phyloP scores from a whole-genome alignment of 2,329 filamentous ascomycete species.

The Penicillium sp. region DNA sequence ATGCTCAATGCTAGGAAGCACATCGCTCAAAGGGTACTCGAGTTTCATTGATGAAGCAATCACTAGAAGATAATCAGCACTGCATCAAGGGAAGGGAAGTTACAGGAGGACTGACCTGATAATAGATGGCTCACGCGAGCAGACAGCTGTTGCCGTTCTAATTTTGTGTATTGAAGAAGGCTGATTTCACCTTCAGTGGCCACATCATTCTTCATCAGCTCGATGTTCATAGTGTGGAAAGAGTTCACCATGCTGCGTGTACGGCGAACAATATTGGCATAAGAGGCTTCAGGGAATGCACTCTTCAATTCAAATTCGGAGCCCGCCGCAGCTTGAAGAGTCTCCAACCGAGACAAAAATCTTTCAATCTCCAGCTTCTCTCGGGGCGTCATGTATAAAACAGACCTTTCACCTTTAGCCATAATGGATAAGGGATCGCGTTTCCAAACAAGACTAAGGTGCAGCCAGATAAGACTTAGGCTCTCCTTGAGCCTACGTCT shows the following conservation, averaged over 20 bases:
- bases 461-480: conserved; percentile 84
- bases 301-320: conserved; percentile 86
- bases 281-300: conserved; percentile 75
- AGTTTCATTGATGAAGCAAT: conserved; percentile 91
- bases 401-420: conserved; percentile 55
- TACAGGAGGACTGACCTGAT: conserved; percentile 47
- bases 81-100: background rate
- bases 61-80: conserved; percentile 58
- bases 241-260: conserved; percentile 85
- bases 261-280: conserved; percentile 71
- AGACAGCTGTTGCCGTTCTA: conserved; percentile 78
- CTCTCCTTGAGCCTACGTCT: conserved; percentile 85
- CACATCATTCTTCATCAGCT: conserved; percentile 76
- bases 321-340: conserved; percentile 68
- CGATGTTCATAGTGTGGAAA: conserved; percentile 94
- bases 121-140: conserved; percentile 86
- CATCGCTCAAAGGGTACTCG: conserved; percentile 88
- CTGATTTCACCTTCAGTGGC: conserved; percentile 78
- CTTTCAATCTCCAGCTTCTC: conserved; percentile 86
- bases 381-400: conserved; percentile 78
- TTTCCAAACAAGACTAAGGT: conserved; percentile 96
- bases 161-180: conserved; percentile 73
- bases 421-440: conserved; percentile 80
- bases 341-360: conserved; percentile 71
- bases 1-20: conserved; percentile 77